Evolutionary conservation across 75 land plant species (phyloP).

Genomic region (Gnetum montanum): DNA sequence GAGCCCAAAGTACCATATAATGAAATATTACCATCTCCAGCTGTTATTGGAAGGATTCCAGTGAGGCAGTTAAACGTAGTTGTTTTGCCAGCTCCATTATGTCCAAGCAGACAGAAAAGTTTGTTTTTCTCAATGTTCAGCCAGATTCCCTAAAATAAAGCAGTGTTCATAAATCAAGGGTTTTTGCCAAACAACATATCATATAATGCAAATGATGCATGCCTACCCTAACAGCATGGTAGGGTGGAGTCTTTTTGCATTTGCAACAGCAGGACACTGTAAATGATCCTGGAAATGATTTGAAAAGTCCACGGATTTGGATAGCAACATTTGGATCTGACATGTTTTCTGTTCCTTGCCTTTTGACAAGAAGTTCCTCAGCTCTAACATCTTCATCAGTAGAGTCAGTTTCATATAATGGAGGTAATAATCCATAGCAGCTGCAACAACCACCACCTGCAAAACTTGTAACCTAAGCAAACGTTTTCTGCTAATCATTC

Average conservation of each 20-base stretch:
- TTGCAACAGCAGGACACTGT: constrained; percentile 50
- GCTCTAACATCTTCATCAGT: constrained; percentile 84
- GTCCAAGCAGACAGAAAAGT: constrained; percentile 29
- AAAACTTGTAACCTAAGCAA: neutral
- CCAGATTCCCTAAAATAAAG: constrained; percentile 2
- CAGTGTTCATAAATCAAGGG: neutral
- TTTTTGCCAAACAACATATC: neutral
- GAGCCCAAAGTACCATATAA: neutral
- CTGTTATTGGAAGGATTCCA: constrained; percentile 18
- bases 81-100: constrained; percentile 31
- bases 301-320: constrained; percentile 71
- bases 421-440: constrained; percentile 49
- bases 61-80: constrained; percentile 25
- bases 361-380: constrained; percentile 61
- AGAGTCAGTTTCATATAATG: constrained; percentile 28
- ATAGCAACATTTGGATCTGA: constrained; percentile 61
- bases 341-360: constrained; percentile 5
- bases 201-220: neutral
- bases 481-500: neutral
- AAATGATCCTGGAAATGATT: constrained; percentile 64
- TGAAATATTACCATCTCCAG: constrained; percentile 17
- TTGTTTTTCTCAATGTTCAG: constrained; percentile 30
- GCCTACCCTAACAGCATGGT: constrained; percentile 81
- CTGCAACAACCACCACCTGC: constrained; percentile 72
- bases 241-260: constrained; percentile 45